Evolutionary conservation across 306 rosid species (phyloP), one percentile per base, ranked within the genome.

Genomic region (Pyrus betulifolia): DNA sequence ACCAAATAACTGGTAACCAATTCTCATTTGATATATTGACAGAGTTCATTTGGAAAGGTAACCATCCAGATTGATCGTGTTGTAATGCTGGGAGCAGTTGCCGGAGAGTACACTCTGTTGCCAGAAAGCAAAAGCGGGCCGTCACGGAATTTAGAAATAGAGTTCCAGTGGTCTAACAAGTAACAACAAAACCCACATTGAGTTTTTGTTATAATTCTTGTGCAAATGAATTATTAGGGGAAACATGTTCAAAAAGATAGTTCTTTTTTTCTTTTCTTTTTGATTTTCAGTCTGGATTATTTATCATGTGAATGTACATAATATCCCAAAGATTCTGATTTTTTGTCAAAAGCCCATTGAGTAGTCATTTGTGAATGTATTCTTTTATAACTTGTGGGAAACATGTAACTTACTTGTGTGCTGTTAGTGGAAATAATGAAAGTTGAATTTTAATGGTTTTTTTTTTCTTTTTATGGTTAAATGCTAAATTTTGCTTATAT

Each of bases 121-220:
- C 99, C 99, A 0, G 86, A 90, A 87, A 96, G 99, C 88, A 96
- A 88, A 88, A 92, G 91, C 69, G 99, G 98, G 21, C 97, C 91
- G 0, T 70, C 97, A 3, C 86, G 99, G 86, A 93, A 93, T 82
- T 87, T 93, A 74, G 97, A 96, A 88, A 96, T 93, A 79, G 99
- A 96, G 82, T 96, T 96, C 83, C 99, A 96, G 74, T 92, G 99
- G 97, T 96, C 98, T 82, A 91, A 91, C 88, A 89, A 89, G 82
- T 89, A 86, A 90, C 67, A 55, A 71, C 44, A 15, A 49, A 49
- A 51, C 40, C 4, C 28, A 38, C 44, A 63, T 22, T 30, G 82
- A 74, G 74, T 11, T 13, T 59, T 55, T 52, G 28, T 67, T 69
- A 27, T 51, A 18, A 51, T 76, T 80, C 78, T 69, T 51, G 85